phyloP scores from a whole-genome alignment of 192 early-diverging fungal genomes.

The Coemansia asiatica region DNA sequence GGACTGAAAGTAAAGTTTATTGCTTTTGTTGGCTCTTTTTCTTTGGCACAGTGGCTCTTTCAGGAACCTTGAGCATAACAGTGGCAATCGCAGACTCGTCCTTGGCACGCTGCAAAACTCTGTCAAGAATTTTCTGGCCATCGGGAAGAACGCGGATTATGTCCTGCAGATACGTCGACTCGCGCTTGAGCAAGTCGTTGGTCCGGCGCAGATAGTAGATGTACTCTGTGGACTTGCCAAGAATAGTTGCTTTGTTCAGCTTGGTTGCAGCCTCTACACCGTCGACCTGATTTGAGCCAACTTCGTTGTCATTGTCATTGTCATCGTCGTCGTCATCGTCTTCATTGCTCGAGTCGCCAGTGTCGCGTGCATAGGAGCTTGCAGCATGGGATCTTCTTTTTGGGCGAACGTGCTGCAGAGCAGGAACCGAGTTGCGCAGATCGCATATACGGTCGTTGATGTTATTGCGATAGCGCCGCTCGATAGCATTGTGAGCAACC shows the following conservation, averaged over 20 bases:
- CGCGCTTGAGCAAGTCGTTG: slow-evolving; percentile 45
- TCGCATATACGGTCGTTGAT: slow-evolving; percentile 94
- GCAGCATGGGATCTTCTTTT: slow-evolving; percentile 41
- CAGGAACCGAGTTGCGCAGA: slow-evolving; percentile 82
- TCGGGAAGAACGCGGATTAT: slow-evolving; percentile 32
- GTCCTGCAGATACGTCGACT: slow-evolving; percentile 41
- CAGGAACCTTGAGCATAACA: slow-evolving; percentile 26
- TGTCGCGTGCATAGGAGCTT: slow-evolving; percentile 27
- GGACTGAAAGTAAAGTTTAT: neutral
- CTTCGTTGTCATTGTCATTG: slow-evolving; percentile 32
- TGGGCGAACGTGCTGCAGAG: slow-evolving; percentile 59
- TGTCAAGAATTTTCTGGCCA: slow-evolving; percentile 26
- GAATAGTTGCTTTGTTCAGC: slow-evolving; percentile 91
- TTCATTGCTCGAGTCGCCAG: slow-evolving; percentile 43
- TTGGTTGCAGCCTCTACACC: slow-evolving; percentile 84
- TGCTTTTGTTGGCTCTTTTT: slow-evolving; percentile 15
- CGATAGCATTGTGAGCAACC: slow-evolving; percentile 94
- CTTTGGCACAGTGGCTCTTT: slow-evolving; percentile 21
- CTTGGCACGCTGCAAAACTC: slow-evolving; percentile 24
- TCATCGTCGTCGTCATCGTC: slow-evolving; percentile 56
- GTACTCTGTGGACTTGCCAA: slow-evolving; percentile 91
- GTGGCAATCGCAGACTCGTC: slow-evolving; percentile 35
- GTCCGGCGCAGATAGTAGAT: slow-evolving; percentile 60
- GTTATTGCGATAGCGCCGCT: slow-evolving; percentile 93
- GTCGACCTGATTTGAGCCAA: slow-evolving; percentile 58